Conservation (phyloP, 495 filamentous ascomycete genomes). For the Beverwykella pulmonaria region DNA sequence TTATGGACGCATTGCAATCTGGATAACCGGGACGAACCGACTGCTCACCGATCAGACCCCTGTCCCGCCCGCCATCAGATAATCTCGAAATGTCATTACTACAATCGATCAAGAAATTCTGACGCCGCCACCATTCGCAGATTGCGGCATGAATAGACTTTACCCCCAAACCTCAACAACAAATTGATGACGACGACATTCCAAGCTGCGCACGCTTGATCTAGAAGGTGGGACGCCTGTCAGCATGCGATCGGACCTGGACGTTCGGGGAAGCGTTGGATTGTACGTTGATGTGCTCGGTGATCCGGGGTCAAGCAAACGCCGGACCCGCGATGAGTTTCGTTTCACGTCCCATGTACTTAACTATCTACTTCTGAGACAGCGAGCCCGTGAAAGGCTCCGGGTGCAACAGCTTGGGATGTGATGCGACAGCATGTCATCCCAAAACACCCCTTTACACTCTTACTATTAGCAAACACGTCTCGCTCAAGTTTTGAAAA, state of each 20-base stretch:
- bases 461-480: too few species aligned
- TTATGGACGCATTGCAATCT: background rate
- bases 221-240: background rate
- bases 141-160: background rate
- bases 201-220: background rate
- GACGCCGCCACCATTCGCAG: background rate
- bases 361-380: background rate
- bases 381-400: background rate
- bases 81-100: background rate
- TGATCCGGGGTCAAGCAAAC: background rate
- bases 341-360: background rate
- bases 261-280: background rate
- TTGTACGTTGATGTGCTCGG: background rate
- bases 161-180: background rate
- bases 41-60: background rate
- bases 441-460: background rate
- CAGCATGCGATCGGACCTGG: background rate
- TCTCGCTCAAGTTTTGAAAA: too few species aligned
- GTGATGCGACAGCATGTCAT: background rate
- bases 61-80: background rate
- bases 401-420: background rate
- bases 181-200: background rate
- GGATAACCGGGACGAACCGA: conserved; percentile 10
- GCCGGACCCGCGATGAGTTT: background rate
- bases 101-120: background rate